Percentiles rank a stretch among this genome's conserved stretches.
Conservation (phyloP, 768 basidiomycete species). For the Leccinum incarnatum region DNA sequence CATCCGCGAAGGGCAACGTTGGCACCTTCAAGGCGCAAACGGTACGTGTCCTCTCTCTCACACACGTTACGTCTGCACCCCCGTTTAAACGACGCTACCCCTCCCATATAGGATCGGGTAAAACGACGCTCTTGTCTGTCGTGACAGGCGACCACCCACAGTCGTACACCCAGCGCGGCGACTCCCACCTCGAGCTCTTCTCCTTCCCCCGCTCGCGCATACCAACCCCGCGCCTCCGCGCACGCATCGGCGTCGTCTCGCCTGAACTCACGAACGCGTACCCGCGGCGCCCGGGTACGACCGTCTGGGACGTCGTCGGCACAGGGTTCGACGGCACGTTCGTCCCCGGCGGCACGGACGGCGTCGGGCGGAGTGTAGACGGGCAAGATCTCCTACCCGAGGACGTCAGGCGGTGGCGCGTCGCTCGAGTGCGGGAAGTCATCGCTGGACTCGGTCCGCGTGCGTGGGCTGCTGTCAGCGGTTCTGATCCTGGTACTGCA, state of each 20-base stretch:
- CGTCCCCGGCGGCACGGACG: slow-evolving; percentile 43
- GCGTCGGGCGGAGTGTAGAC: slow-evolving; percentile 49
- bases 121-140: slow-evolving; percentile 88
- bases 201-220: slow-evolving; percentile 57
- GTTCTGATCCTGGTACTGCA: not conserved
- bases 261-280: slow-evolving; percentile 93
- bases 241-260: slow-evolving; percentile 73
- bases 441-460: slow-evolving; percentile 60
- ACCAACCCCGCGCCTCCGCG: slow-evolving; percentile 65
- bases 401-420: slow-evolving; percentile 37
- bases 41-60: slow-evolving; percentile 42
- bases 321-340: slow-evolving; percentile 91
- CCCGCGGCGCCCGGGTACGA: slow-evolving; percentile 65
- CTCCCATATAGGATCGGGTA: slow-evolving; percentile 70
- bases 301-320: slow-evolving; percentile 75
- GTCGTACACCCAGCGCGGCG: slow-evolving; percentile 69
- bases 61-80: not conserved
- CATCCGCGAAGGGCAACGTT: slow-evolving; percentile 76
- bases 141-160: slow-evolving; percentile 95
- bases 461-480: slow-evolving; percentile 37
- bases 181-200: slow-evolving; percentile 54
- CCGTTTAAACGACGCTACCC: not conserved
- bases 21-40: slow-evolving; percentile 89
- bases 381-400: slow-evolving; percentile 27
- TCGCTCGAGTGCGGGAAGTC: slow-evolving; percentile 52